Evolutionary conservation across 1,139 yeast genomes (phyloP), one percentile per base, ranked within the genome.

Genomic region (Magnusiomyces clavatus): DNA sequence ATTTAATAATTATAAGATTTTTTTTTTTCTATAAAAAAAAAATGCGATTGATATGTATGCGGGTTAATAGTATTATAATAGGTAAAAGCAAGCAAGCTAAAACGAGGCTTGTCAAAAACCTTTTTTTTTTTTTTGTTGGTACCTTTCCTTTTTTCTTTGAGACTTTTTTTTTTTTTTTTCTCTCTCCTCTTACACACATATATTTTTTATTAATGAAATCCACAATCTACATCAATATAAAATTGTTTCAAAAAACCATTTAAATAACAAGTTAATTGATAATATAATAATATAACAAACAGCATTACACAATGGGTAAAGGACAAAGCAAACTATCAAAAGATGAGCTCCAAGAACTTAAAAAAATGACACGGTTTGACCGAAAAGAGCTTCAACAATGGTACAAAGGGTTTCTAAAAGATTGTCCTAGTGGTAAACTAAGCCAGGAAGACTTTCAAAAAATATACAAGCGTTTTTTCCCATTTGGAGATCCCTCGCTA

Each of bases 401-500:
- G 98, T 92, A 90, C 68, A 90, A 89, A 67, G 97, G 97, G 3
- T 92, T 92, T 62, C 74, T 86, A 48, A 77, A 96, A 63, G 98
- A 94, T 64, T 90, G 97, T 67, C 97, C 97, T 0, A 77, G 81
- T 46, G 98, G 98, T 0, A 92, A 85, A 64, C 74, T 94, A 45
- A 81, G 89, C 10, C 86, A 85, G 63, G 87, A 85, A 51, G 97
- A 92, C 65, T 89, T 94, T 67, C 82, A 86, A 58, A 87, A 86
- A 67, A 90, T 92, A 19, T 94, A 89, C 71, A 88, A 87, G 67
- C 97, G 92, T 65, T 94, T 90, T 68, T 94, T 94, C 73, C 99
- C 99, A 19, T 94, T 94, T 73, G 99, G 99, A 1, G 96, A 92
- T 63, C 96, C 98, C 0, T 79, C 85, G 12, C 92, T 89, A 54